These are phyloP conservation scores for Thuidium tamariscinum DNA, from an alignment of 225 moss, liverwort and hornwort genomes.

Conservation along the genomic window DNA sequence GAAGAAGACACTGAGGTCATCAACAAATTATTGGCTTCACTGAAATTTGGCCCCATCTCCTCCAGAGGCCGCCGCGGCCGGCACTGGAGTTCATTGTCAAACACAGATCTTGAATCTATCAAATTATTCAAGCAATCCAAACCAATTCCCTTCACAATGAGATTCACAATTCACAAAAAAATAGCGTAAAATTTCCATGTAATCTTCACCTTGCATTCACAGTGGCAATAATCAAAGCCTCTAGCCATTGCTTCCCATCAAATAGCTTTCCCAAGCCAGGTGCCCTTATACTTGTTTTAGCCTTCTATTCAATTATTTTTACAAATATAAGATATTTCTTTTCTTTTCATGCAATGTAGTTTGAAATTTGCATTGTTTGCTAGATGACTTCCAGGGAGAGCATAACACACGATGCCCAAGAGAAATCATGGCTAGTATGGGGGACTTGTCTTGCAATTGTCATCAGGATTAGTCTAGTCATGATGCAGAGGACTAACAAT, in stretches of 20 bases:
- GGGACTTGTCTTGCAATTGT: not conserved
- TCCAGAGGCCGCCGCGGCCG: constrained; percentile 3
- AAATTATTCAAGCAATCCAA: not conserved
- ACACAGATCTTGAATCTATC: not conserved
- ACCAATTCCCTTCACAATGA: not conserved
- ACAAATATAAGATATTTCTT: not conserved
- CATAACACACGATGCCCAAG: not conserved
- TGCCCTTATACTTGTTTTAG: not conserved
- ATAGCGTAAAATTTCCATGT: not conserved
- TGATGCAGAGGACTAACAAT: not conserved
- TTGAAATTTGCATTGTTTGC: not conserved
- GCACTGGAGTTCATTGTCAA: not conserved
- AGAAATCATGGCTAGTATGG: not conserved
- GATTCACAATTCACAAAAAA: not conserved
- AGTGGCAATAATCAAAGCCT: not conserved
- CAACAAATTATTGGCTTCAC: not conserved
- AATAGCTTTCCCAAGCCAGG: not conserved
- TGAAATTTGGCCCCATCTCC: not conserved
- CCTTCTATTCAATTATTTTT: not conserved
- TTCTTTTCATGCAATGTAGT: not conserved
- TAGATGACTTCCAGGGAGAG: not conserved
- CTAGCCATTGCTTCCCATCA: not conserved
- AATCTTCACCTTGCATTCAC: not conserved
- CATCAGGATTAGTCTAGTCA: not conserved
- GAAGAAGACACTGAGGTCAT: not conserved